phyloP scores from a whole-genome alignment of 2,329 filamentous ascomycete species.

The Teratosphaeriaceae sp. region DNA sequence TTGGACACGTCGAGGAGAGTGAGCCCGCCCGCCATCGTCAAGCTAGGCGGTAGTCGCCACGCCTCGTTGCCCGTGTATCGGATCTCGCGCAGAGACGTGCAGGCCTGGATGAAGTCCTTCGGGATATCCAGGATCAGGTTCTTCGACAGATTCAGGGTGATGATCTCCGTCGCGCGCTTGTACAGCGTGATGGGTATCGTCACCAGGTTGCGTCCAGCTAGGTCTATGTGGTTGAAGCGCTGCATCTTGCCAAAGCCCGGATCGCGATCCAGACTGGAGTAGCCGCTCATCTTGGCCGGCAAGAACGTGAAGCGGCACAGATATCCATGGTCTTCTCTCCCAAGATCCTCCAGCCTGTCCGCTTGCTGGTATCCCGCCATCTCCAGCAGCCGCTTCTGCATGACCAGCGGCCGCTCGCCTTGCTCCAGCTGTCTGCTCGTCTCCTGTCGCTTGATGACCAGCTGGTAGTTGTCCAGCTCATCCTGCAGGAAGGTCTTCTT shows the following conservation, averaged over 20 bases:
- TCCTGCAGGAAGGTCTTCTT: slow-evolving; percentile 93
- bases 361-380: slow-evolving; percentile 84
- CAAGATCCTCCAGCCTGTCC: slow-evolving; percentile 86
- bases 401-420: slow-evolving; percentile 74
- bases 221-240: slow-evolving; percentile 90
- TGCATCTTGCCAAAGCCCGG: slow-evolving; percentile 73
- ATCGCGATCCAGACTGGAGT: slow-evolving; percentile 63
- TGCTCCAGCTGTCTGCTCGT: slow-evolving; percentile 73
- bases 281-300: slow-evolving; percentile 80
- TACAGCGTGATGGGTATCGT: slow-evolving; percentile 95
- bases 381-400: slow-evolving; percentile 86
- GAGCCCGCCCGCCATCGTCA: slow-evolving; percentile 71
- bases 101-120: slow-evolving; percentile 92
- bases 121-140: slow-evolving; percentile 91
- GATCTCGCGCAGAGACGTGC: slow-evolving; percentile 85
- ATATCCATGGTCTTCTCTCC: slow-evolving; percentile 95
- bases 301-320: slow-evolving; percentile 94
- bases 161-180: slow-evolving; percentile 84
- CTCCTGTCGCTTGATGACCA: slow-evolving; percentile 90
- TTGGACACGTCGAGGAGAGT: slow-evolving; percentile 93
- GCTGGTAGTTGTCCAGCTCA: slow-evolving; percentile 87
- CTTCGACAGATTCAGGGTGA: slow-evolving; percentile 85
- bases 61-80: slow-evolving; percentile 95
- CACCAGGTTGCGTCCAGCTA: slow-evolving; percentile 81
- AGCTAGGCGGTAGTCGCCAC: slow-evolving; percentile 72